Base-by-base conservation (phyloP, 164 flowering plant species). In the Cinnamomum micranthum region DNA sequence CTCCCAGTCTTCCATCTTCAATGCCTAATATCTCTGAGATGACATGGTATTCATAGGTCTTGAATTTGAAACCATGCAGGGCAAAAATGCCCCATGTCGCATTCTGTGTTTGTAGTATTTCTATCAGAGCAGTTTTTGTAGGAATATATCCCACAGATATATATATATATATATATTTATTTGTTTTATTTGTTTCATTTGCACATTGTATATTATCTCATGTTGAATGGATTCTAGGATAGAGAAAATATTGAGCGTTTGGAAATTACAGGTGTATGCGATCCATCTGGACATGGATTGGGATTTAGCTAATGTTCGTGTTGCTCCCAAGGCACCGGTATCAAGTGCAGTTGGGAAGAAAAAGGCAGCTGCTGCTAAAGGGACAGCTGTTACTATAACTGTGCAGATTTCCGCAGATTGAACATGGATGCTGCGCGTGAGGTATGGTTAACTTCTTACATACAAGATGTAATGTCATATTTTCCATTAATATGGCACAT, bases 351-450 rank as follows among this genome's bases (percentile, higher is more conserved):
- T 85, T 76, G 76, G 77, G 50, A 95, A 92, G 89, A 95, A 92
- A 78, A 93, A 95, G 80, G 71, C 88, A 62, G 84, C 86, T 73
- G 83, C 82, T 80, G 75, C 81, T 71, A 84, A 89, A 77, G 97
- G 88, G 72, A 69, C 97, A 64, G 86, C 92, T 62, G 95, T 95
- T n/a, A 95, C 99, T n/a, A 98, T 98, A 69, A 93, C 99, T 70
- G 97, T 88, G 98, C 97, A 68, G 99, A 95, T 82, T 87, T 93
- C 5, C 93, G 99, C 20, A 88, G 99, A 79, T 82, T 95, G 82
- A 95, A 95, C 91, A 95, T 95, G 99, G 98, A 93, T 73, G 97
- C 96, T 74, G 98, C 98, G 59, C 82, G 93, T 75, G 99, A 95
- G 98, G 99, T 95, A 35, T 66, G 81, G 50, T 22, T 15, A 2